These are phyloP conservation scores for Hansfordia pulvinata DNA, from an alignment of 2,329 filamentous ascomycete species.

Conservation along the genomic window DNA sequence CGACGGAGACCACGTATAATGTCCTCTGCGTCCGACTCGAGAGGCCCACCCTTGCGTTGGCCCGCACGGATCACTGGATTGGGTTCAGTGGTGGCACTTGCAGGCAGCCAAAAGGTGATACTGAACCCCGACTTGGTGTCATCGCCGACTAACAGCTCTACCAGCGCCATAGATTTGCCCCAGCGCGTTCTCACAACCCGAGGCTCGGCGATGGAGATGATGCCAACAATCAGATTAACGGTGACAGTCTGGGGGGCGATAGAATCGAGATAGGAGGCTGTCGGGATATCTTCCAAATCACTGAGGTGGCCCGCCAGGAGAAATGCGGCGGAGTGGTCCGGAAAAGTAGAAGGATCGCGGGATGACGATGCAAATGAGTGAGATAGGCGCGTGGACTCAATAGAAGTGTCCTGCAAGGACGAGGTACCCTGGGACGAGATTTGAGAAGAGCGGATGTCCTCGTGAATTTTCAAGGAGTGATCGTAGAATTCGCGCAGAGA, in stretches of 20 bases:
- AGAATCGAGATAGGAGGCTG: conserved; percentile 46
- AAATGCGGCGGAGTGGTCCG: too few species aligned
- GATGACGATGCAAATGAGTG: too few species aligned
- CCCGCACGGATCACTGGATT: too few species aligned
- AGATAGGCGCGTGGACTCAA: conserved; percentile 9
- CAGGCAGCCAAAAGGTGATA: conserved; percentile 67
- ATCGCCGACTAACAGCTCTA: conserved; percentile 74
- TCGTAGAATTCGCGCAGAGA: too few species aligned
- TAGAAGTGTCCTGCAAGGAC: conserved; percentile 18
- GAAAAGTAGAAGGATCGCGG: too few species aligned
- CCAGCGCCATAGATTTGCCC: conserved; percentile 46
- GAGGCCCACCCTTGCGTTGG: too few species aligned
- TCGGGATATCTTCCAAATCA: conserved; percentile 58
- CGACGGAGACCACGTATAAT: conserved; percentile 38
- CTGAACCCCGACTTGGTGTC: conserved; percentile 71
- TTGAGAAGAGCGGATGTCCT: too few species aligned
- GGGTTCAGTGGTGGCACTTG: conserved; percentile 10
- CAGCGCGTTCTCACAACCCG: conserved; percentile 56
- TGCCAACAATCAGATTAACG: conserved; percentile 65
- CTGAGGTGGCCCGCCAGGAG: conserved; percentile 37
- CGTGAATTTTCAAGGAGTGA: too few species aligned
- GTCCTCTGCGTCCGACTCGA: too few species aligned
- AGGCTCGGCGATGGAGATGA: conserved; percentile 58
- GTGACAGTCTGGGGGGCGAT: conserved; percentile 73
- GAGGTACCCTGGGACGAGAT: too few species aligned